Base-by-base conservation (phyloP, 139 green algal species). In the Volvox reticuliferus region DNA sequence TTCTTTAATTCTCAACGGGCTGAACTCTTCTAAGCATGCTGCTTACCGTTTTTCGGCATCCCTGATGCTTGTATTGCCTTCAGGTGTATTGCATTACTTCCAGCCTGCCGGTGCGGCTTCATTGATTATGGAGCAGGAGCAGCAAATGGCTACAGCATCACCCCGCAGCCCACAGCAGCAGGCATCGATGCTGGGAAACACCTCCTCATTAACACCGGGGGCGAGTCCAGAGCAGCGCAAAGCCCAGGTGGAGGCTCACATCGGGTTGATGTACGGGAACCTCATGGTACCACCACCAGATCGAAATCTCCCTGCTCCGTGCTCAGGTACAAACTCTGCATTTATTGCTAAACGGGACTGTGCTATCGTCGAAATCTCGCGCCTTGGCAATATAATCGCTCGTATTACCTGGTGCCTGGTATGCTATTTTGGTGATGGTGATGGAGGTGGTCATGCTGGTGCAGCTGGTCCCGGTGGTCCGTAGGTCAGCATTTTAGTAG, bases 1-100 rank as follows among this genome's bases (percentile, higher is more conserved):
- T n/a, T n/a, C n/a, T n/a, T n/a, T n/a, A n/a, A n/a, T n/a, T n/a
- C n/a, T n/a, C n/a, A n/a, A n/a, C n/a, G n/a, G n/a, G n/a, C n/a
- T n/a, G n/a, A n/a, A n/a, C n/a, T n/a, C n/a, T n/a, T n/a, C n/a
- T n/a, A n/a, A n/a, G n/a, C n/a, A n/a, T n/a, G n/a, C n/a, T n/a
- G n/a, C n/a, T n/a, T n/a, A n/a, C n/a, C n/a, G n/a, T n/a, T n/a
- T n/a, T n/a, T n/a, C n/a, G 44, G 9, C 44, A 55, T 55, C 9
- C 44, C 44, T 55, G 44, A 55, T 73, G 65, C 65, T 24, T 73
- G 21, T 73, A 28, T 73, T 32, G 61, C 12, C 44, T 24, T 19
- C 68, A 90, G 86, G 86, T 22, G 32, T 71, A 13, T 32, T 90
- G 6, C 86, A 83, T 20, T 90, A 77, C 86, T 83, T 77, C 86